These are phyloP conservation scores for Beauveria scarabaeidicola DNA, from an alignment of 2,329 filamentous ascomycete genomes.

Conservation along the genomic window DNA sequence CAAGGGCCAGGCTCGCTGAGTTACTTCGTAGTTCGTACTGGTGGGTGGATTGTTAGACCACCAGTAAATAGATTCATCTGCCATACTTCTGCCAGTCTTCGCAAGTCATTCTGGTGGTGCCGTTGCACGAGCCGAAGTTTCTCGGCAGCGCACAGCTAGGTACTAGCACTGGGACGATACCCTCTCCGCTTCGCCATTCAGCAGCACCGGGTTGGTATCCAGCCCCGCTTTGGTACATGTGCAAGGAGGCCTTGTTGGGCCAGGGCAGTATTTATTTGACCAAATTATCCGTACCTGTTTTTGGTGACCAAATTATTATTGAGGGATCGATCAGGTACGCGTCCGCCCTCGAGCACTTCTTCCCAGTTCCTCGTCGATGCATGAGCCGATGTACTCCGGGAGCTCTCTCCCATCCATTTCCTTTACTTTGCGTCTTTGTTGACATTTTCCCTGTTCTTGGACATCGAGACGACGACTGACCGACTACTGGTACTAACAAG, in stretches of 20 bases:
- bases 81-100: constrained; percentile 3
- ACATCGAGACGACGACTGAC: background rate
- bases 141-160: background rate
- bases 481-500: background rate
- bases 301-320: background rate
- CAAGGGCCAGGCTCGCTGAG: background rate
- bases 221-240: background rate
- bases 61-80: background rate
- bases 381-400: background rate
- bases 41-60: constrained; percentile 4
- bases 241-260: background rate
- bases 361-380: background rate
- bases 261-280: background rate
- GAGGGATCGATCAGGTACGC: background rate
- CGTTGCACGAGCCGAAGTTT: constrained; percentile 9
- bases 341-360: no score
- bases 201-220: background rate
- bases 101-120: background rate
- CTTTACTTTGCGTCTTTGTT: background rate
- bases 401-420: background rate
- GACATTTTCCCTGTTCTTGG: background rate
- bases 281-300: background rate
- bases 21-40: background rate
- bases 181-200: background rate
- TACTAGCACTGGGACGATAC: background rate